Evolutionary conservation across 2,329 filamentous ascomycete species (phyloP).

Genomic region (Diaporthe batatas): DNA sequence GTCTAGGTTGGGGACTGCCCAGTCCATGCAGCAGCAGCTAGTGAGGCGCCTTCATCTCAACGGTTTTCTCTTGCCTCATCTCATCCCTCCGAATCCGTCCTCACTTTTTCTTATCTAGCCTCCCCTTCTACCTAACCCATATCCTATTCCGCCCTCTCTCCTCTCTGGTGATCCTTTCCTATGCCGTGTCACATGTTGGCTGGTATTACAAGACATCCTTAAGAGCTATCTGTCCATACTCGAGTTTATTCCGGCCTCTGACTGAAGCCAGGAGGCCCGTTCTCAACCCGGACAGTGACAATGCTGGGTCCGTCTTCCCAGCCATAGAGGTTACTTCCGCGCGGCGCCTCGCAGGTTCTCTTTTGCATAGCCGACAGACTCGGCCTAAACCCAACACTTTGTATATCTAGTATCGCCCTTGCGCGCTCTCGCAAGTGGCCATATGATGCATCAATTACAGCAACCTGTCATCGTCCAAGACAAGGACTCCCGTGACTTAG

Average conservation of each 20-base stretch:
- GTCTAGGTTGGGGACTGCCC: conserved; percentile 19
- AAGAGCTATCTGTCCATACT: not conserved
- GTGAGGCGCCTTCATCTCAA: conserved; percentile 28
- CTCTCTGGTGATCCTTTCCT: not conserved
- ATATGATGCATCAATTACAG: conserved; percentile 22
- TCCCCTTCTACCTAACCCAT: too few relatives aligned
- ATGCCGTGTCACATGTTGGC: conserved; percentile 20
- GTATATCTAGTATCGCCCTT: not conserved
- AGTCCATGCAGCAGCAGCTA: conserved; percentile 16
- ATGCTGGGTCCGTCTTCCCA: conserved; percentile 4
- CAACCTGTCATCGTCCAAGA: not conserved
- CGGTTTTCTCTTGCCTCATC: conserved; percentile 16
- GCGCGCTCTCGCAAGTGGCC: not conserved
- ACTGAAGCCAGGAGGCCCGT: not conserved
- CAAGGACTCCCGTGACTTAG: not conserved
- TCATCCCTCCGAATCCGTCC: conserved; percentile 20
- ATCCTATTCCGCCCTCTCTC: not conserved
- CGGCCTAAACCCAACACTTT: not conserved
- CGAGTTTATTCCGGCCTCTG: conserved; percentile 22
- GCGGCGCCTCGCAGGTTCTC: conserved; percentile 10
- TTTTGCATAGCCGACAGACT: not conserved
- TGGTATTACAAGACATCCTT: conserved; percentile 2
- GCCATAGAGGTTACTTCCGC: not conserved
- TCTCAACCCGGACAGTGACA: not conserved
- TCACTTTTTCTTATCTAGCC: not conserved